phyloP scores from a whole-genome alignment of 305 asterid species.

The Fraxinus ornus region DNA sequence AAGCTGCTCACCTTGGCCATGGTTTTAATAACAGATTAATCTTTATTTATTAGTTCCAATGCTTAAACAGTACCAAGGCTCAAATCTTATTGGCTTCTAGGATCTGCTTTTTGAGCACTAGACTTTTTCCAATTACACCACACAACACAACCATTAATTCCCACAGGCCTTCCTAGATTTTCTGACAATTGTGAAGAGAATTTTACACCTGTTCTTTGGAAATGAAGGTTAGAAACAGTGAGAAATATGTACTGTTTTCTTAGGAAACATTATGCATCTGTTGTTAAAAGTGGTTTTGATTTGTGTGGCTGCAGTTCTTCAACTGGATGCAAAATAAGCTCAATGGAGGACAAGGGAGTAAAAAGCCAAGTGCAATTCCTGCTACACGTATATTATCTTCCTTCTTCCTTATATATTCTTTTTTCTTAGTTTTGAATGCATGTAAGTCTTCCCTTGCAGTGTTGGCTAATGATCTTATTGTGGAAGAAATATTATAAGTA shows the following conservation, averaged over 20 bases:
- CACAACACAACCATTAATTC: neutral
- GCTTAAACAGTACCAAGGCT: too few relatives aligned
- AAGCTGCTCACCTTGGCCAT: slow-evolving; percentile 29
- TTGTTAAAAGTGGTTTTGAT: neutral
- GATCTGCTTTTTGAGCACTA: slow-evolving; percentile 35
- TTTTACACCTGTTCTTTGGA: slow-evolving; percentile 8
- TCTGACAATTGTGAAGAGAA: slow-evolving; percentile 13
- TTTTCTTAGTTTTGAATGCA: too few relatives aligned
- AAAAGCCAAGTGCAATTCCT: slow-evolving; percentile 32
- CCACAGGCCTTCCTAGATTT: neutral
- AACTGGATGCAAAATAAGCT: slow-evolving; percentile 78
- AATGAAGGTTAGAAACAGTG: slow-evolving; percentile 52
- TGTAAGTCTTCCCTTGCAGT: neutral
- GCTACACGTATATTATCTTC: slow-evolving; percentile 37
- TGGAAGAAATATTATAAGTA: neutral
- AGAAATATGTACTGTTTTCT: neutral
- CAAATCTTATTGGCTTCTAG: slow-evolving; percentile 55
- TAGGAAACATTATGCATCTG: neutral
- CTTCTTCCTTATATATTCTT: neutral
- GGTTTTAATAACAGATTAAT: slow-evolving; percentile 31
- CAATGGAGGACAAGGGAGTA: slow-evolving; percentile 51
- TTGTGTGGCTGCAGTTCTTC: slow-evolving; percentile 59
- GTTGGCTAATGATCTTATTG: neutral
- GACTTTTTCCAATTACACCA: neutral
- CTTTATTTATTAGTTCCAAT: slow-evolving; percentile 40